Evolutionary conservation across 2,329 filamentous ascomycete species (phyloP), one percentile per base, ranked within the genome.

Genomic region (Berkeleyomyces rouxiae): DNA sequence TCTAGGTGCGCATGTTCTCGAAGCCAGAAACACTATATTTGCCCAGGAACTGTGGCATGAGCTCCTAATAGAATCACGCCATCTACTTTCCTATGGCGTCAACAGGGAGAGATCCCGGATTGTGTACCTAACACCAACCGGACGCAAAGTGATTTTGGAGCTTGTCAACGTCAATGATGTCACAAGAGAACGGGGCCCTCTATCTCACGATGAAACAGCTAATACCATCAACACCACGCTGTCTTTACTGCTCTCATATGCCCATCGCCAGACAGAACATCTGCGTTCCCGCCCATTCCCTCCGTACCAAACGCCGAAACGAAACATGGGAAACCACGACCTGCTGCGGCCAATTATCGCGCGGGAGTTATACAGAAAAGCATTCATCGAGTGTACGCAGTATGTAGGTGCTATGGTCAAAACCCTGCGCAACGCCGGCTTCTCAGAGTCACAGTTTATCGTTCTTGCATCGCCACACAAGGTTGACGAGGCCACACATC

Each of bases 21-120:
- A 88, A 68, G 87, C 88, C 2, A 80, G 88, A 63, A 87, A 93
- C 71, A 89, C 87, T 59, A 78, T 92, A 23, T 90, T 88, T 68
- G 84, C 88, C 37, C 85, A 91, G 70, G 93, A 99, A 70, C 75
- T 99, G 1, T 96, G 90, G 80, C 85, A 95, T 68, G 93, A 99
- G 73, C 78, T 97, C 65, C 85, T 86, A 61, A 81, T 89, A 16
- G 93, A 99, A 73, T 84, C 87, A 0, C 85, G 90, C 13, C 79
- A 79, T 0, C 76, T 96, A 31, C 79, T 85, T 2, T 83, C 84
- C 9, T 84, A 88, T 65, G 82, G 85, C 7, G 85, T 96, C 10
- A 80, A 79, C 36, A 80, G 84, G 11, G 78, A 82, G 43, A 82
- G 79, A 11, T 75, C 81, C 36, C 74, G 77, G 2, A 77, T 90